A percentile compares a stretch with the other conserved stretches of the same genome.
Conservation (phyloP, 2,329 filamentous ascomycete genomes). For the Eutypa lata region DNA sequence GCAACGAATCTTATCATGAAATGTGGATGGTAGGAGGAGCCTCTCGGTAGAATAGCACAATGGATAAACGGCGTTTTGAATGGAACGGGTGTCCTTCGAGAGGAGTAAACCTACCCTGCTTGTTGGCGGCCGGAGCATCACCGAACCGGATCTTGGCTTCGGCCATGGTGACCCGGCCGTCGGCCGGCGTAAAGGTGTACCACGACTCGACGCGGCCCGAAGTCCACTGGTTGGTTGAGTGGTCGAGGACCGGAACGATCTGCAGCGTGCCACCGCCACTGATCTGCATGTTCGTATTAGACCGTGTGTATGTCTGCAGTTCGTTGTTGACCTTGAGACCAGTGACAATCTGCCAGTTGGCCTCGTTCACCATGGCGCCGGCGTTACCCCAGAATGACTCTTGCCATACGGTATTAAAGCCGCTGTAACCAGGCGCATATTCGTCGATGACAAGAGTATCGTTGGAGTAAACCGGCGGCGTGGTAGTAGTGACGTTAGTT, state of each 20-base stretch:
- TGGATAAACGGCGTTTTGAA: no score
- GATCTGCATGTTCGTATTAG: conserved; percentile 45
- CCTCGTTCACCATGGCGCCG: conserved; percentile 33
- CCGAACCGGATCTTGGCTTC: conserved; percentile 47
- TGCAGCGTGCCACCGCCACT: conserved; percentile 50
- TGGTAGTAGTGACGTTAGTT: background rate
- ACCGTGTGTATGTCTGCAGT: conserved; percentile 43
- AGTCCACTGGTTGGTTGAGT: conserved; percentile 40
- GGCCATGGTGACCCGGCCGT: conserved; percentile 38
- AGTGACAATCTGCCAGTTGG: conserved; percentile 45
- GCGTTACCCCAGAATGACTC: conserved; percentile 42
- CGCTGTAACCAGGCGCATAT: conserved; percentile 34
- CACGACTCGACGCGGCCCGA: conserved; percentile 48
- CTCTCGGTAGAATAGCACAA: background rate
- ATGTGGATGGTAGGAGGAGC: background rate
- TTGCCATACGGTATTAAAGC: conserved; percentile 42
- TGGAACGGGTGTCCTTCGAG: no score
- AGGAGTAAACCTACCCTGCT: conserved; percentile 37
- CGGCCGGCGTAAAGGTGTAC: conserved; percentile 41
- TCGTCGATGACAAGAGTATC: conserved; percentile 12
- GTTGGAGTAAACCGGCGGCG: conserved; percentile 1
- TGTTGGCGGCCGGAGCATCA: conserved; percentile 30
- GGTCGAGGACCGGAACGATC: conserved; percentile 41
- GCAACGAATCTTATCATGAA: background rate
- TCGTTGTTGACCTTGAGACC: conserved; percentile 47